These are phyloP conservation scores for Penicillium crystallinum DNA, from an alignment of 495 filamentous ascomycete genomes.

Conservation along the genomic window DNA sequence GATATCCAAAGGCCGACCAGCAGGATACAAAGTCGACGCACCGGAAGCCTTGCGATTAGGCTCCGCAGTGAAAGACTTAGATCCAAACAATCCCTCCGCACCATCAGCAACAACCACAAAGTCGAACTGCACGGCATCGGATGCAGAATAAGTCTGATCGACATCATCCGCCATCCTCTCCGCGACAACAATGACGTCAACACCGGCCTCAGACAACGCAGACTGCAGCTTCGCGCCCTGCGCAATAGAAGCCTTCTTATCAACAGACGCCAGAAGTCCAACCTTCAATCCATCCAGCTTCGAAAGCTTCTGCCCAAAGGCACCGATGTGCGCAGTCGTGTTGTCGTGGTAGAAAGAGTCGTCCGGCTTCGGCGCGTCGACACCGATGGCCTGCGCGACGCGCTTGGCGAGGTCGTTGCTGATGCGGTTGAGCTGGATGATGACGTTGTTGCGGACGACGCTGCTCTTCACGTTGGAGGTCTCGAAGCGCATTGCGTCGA, in stretches of 20 bases:
- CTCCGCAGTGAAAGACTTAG: slow-evolving; percentile 17
- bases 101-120: slow-evolving; percentile 59
- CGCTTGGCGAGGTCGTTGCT: slow-evolving; percentile 64
- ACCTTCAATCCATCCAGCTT: slow-evolving; percentile 62
- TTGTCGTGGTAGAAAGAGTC: slow-evolving; percentile 65
- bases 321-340: slow-evolving; percentile 56
- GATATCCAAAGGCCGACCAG: slow-evolving; percentile 59
- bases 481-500: slow-evolving; percentile 78
- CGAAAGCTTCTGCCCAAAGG: slow-evolving; percentile 52
- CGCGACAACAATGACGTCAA: slow-evolving; percentile 57
- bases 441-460: slow-evolving; percentile 53
- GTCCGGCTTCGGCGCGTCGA: slow-evolving; percentile 54
- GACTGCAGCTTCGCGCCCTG: slow-evolving; percentile 46
- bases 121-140: slow-evolving; percentile 69
- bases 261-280: slow-evolving; percentile 55
- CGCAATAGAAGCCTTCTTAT: slow-evolving; percentile 31
- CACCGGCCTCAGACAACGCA: slow-evolving; percentile 40
- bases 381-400: slow-evolving; percentile 58
- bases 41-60: slow-evolving; percentile 11
- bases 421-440: slow-evolving; percentile 67
- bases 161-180: slow-evolving; percentile 54
- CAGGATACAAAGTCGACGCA: slow-evolving; percentile 55
- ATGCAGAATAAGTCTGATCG: slow-evolving; percentile 63
- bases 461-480: slow-evolving; percentile 51
- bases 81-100: slow-evolving; percentile 49